Conservation (phyloP, 768 basidiomycete genomes). For the Tremella yokohamensis region DNA sequence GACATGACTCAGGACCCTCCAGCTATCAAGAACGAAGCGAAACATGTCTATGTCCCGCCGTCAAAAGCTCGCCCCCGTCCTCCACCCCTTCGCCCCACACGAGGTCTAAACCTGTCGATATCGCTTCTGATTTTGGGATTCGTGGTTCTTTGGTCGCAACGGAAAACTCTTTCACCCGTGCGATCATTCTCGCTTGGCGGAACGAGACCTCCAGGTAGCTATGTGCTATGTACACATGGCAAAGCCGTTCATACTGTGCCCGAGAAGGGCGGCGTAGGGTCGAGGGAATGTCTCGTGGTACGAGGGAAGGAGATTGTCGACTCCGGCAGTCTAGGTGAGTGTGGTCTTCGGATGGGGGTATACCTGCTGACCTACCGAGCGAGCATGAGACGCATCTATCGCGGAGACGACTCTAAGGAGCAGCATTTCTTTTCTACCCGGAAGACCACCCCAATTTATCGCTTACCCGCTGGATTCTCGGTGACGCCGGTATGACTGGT, state of each 20-base stretch:
- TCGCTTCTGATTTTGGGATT: constrained; percentile 34
- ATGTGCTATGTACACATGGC: constrained; percentile 36
- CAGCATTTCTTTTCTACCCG: background rate
- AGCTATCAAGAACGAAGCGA: no score
- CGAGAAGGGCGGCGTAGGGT: constrained; percentile 27
- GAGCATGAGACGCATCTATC: constrained; percentile 24
- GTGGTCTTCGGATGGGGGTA: background rate
- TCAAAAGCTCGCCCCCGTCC: constrained; percentile 13
- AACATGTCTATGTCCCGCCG: no score
- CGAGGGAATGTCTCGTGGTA: constrained; percentile 38
- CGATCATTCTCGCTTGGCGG: constrained; percentile 8
- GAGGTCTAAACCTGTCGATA: constrained; percentile 35
- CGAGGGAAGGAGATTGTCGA: constrained; percentile 31
- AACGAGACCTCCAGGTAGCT: constrained; percentile 20
- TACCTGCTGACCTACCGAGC: constrained; percentile 1
- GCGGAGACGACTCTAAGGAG: constrained; percentile 15
- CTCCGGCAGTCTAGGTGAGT: constrained; percentile 36
- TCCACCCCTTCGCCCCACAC: constrained; percentile 24
- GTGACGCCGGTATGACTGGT: constrained; percentile 34
- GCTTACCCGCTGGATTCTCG: constrained; percentile 29
- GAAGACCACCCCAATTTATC: constrained; percentile 23
- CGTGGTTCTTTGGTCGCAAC: constrained; percentile 34
- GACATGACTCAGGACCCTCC: no score
- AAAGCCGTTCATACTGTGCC: constrained; percentile 39
- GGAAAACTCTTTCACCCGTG: background rate